Evolutionary conservation across 2,329 filamentous ascomycete species (phyloP).

Genomic region (Fusarium transvaalense): DNA sequence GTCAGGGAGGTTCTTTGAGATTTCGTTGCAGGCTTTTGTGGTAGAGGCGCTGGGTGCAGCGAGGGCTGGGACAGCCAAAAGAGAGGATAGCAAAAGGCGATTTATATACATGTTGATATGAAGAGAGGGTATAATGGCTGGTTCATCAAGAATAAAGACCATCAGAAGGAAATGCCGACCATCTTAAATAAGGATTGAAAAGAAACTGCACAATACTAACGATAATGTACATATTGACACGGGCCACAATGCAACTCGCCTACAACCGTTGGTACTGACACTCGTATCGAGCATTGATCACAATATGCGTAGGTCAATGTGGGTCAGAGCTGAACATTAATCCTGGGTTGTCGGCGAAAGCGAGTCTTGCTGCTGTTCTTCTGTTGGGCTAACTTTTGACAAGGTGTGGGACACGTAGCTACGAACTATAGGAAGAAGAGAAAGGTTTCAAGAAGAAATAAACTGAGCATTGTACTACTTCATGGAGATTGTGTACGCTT

Average conservation of each 20-base stretch:
- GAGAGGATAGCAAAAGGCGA: neutral
- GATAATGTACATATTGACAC: neutral
- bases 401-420: too few species aligned
- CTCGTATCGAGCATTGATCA: slow-evolving; percentile 1
- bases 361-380: neutral
- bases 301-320: too few species aligned
- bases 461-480: too few species aligned
- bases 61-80: slow-evolving; percentile 18
- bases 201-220: neutral
- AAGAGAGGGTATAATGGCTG: rapidly evolving
- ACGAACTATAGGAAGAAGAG: too few species aligned
- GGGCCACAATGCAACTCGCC: neutral
- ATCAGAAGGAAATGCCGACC: rapidly evolving
- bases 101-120: neutral
- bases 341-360: neutral
- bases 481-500: too few species aligned
- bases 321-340: neutral
- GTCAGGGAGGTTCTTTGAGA: neutral
- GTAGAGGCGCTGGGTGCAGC: slow-evolving; percentile 8
- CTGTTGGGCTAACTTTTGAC: too few species aligned
- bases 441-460: too few species aligned
- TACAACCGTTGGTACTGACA: neutral
- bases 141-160: neutral
- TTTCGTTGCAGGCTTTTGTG: slow-evolving; percentile 14
- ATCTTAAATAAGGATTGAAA: neutral